Conservation (phyloP, 345 rosid genomes). For the Populus davidiana region DNA sequence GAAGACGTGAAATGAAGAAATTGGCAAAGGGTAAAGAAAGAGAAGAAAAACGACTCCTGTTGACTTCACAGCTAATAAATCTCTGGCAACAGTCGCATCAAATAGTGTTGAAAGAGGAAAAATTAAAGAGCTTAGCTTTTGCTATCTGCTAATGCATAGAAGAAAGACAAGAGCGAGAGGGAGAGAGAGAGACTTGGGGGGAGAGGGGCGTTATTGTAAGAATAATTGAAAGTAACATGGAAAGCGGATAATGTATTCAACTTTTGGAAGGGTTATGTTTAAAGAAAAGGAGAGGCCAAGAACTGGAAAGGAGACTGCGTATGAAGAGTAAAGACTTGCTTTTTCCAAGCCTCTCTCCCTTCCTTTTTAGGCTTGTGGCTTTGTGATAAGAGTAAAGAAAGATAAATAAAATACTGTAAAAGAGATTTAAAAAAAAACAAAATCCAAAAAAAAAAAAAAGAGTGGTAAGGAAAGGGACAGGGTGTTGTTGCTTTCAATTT, state of each 20-base stretch:
- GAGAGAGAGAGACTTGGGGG: background rate
- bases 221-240: constrained; percentile 20
- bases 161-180: background rate
- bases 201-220: background rate
- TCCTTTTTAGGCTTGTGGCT: constrained; percentile 36
- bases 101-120: background rate
- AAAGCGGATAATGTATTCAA: constrained; percentile 34
- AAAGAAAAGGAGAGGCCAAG: background rate
- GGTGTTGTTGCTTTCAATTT: constrained; percentile 51
- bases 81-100: constrained; percentile 12
- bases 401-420: background rate
- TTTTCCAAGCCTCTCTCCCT: constrained; percentile 25
- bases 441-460: constrained; percentile 15
- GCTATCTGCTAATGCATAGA: background rate
- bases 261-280: constrained; percentile 7
- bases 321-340: constrained; percentile 16
- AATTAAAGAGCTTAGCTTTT: background rate
- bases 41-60: constrained; percentile 8
- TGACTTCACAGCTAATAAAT: constrained; percentile 17
- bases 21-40: background rate
- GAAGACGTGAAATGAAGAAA: background rate
- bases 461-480: constrained; percentile 55
- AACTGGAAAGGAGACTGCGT: constrained; percentile 26
- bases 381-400: constrained; percentile 7
- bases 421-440: background rate